Evolutionary conservation across 2,329 filamentous ascomycete species (phyloP).

Genomic region (Neonectria hederae): DNA sequence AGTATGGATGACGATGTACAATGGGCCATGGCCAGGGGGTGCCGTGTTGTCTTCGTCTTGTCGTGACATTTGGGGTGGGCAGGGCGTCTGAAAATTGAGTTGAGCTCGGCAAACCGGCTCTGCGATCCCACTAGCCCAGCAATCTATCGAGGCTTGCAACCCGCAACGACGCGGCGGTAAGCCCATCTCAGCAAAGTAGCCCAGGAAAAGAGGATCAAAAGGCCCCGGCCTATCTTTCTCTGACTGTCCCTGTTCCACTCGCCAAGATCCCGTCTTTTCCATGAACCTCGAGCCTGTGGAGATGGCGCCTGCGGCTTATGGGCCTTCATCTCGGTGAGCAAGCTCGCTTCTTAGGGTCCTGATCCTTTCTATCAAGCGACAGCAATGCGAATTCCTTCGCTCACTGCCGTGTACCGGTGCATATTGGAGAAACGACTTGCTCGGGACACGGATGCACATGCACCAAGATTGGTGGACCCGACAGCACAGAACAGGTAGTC

Average conservation of each 20-base stretch:
- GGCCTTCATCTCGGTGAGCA: constrained; percentile 9
- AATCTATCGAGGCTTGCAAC: constrained; percentile 9
- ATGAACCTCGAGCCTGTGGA: constrained; percentile 11
- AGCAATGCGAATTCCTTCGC: background rate
- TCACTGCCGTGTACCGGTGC: background rate
- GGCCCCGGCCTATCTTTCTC: background rate
- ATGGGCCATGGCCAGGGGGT: constrained; percentile 9
- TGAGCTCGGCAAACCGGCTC: constrained; percentile 26
- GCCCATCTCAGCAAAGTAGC: constrained; percentile 2
- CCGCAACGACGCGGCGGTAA: constrained; percentile 15
- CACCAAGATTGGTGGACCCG: background rate
- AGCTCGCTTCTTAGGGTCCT: background rate
- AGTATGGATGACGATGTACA: constrained; percentile 2
- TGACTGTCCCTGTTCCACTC: background rate
- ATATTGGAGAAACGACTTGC: background rate
- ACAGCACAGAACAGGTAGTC: constrained; percentile 5
- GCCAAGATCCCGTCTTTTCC: constrained; percentile 3
- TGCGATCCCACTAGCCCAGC: constrained; percentile 14
- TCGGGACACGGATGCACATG: background rate
- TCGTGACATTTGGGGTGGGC: constrained; percentile 12
- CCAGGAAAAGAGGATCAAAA: background rate
- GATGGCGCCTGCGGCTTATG: constrained; percentile 1
- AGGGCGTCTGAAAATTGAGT: constrained; percentile 26
- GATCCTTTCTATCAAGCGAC: background rate
- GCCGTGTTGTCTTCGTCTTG: constrained; percentile 1